Conservation (phyloP, 805 yeast species). For the Saturnispora besseyi region DNA sequence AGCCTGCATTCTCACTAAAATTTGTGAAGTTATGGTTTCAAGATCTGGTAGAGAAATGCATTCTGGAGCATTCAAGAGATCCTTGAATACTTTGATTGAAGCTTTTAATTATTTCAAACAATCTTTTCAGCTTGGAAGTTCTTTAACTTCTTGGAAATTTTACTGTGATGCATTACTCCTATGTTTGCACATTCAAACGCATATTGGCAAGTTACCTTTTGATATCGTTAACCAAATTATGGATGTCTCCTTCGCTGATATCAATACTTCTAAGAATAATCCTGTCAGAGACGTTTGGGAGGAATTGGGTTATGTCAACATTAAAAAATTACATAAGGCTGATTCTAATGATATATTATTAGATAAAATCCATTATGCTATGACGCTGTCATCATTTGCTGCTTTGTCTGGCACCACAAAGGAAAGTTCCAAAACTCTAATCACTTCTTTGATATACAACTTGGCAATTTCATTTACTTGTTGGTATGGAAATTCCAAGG, state of each 20-base stretch:
- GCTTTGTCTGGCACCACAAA: slow-evolving; percentile 32
- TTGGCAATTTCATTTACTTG: slow-evolving; percentile 58
- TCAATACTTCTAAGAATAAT: slow-evolving; percentile 2
- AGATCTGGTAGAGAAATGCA: slow-evolving; percentile 43
- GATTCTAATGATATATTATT: background rate
- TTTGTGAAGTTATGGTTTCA: slow-evolving; percentile 48
- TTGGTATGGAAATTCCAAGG: slow-evolving; percentile 29
- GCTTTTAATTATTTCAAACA: slow-evolving; percentile 28
- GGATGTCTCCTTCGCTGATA: background rate
- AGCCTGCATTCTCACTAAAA: slow-evolving; percentile 38
- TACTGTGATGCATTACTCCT: slow-evolving; percentile 49
- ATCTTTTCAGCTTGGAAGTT: slow-evolving; percentile 21
- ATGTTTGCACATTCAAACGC: slow-evolving; percentile 47
- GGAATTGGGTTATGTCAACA: background rate
- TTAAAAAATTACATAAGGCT: background rate
- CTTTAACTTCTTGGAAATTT: slow-evolving; percentile 59
- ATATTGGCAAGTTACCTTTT: slow-evolving; percentile 42
- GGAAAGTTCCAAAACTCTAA: slow-evolving; percentile 37
- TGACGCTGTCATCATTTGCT: slow-evolving; percentile 39
- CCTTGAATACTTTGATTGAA: slow-evolving; percentile 36
- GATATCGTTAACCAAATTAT: slow-evolving; percentile 22
- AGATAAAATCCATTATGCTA: slow-evolving; percentile 19
- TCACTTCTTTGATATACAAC: slow-evolving; percentile 54
- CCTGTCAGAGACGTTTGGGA: slow-evolving; percentile 4
- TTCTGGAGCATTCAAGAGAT: slow-evolving; percentile 62